A percentile compares a stretch with the other conserved stretches of the same genome.
phyloP scores from a whole-genome alignment of 2,329 filamentous ascomycete species.

The Elsinoe batatas region DNA sequence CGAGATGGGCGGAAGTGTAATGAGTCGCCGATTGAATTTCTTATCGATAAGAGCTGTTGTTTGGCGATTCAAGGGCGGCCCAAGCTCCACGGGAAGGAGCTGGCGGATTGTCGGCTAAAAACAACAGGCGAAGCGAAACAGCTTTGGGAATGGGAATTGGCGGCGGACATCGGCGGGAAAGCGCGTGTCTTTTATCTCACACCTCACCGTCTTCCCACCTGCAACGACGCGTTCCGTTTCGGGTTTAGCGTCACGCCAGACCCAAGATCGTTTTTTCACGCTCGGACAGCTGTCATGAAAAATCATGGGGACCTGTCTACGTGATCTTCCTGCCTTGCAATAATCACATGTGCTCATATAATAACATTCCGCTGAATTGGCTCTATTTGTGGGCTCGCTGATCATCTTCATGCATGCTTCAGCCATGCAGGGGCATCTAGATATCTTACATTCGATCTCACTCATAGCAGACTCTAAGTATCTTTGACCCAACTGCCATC shows the following conservation, averaged over 20 bases:
- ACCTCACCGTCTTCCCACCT: background rate
- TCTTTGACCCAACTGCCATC: conserved; percentile 54
- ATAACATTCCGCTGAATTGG: no score
- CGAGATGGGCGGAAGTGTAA: background rate
- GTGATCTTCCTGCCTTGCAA: no score
- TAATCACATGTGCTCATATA: no score
- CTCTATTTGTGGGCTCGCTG: no score
- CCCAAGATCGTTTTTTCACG: background rate
- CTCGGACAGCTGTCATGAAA: background rate
- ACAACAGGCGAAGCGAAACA: background rate
- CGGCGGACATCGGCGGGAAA: conserved; percentile 4
- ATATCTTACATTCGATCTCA: background rate
- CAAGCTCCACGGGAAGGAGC: conserved; percentile 7
- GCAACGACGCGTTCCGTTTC: background rate
- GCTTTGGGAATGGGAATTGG: conserved; percentile 7
- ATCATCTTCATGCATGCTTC: background rate
- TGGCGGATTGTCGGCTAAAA: conserved; percentile 3
- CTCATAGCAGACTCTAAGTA: conserved; percentile 28
- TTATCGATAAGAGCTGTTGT: conserved; percentile 7
- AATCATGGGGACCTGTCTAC: no score
- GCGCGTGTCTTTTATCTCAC: conserved; percentile 4
- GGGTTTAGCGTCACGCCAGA: background rate
- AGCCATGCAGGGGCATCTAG: background rate
- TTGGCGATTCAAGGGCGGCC: background rate
- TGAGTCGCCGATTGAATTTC: background rate